These are phyloP conservation scores for Penicillium sp. DNA, from an alignment of 2,329 filamentous ascomycete genomes.

Conservation along the genomic window DNA sequence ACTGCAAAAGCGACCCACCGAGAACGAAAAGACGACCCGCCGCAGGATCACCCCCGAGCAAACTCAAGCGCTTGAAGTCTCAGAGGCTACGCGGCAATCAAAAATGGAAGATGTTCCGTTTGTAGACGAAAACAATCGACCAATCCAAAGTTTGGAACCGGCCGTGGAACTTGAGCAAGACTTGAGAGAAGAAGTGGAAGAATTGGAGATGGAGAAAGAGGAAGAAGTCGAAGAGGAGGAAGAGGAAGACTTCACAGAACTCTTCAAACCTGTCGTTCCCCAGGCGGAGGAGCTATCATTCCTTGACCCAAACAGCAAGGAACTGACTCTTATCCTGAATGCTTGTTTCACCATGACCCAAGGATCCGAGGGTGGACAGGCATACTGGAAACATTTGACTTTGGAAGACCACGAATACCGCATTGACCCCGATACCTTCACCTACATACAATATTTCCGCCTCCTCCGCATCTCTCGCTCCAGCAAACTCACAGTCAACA, in stretches of 20 bases:
- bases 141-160: slow-evolving; percentile 21
- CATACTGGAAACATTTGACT: slow-evolving; percentile 77
- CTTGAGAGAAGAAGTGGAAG: slow-evolving; percentile 3
- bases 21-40: slow-evolving; percentile 10
- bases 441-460: slow-evolving; percentile 68
- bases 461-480: slow-evolving; percentile 65
- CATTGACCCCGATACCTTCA: slow-evolving; percentile 70
- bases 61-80: slow-evolving; percentile 6
- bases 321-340: slow-evolving; percentile 68
- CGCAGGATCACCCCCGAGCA: slow-evolving; percentile 4
- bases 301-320: slow-evolving; percentile 53
- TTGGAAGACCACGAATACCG: slow-evolving; percentile 46
- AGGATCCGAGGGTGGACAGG: slow-evolving; percentile 61
- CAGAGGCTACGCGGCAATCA: neutral
- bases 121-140: slow-evolving; percentile 27
- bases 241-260: slow-evolving; percentile 31
- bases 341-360: slow-evolving; percentile 60
- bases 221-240: slow-evolving; percentile 16
- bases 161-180: slow-evolving; percentile 11
- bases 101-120: slow-evolving; percentile 33
- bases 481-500: slow-evolving; percentile 59
- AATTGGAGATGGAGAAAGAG: slow-evolving; percentile 21
- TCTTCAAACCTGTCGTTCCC: slow-evolving; percentile 39
- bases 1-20: slow-evolving; percentile 27
- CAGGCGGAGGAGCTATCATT: slow-evolving; percentile 30